A percentile compares a stretch with the other conserved stretches of the same genome.
These are phyloP conservation scores for Ascochyta pisi DNA, from an alignment of 2,329 filamentous ascomycete genomes.

Conservation along the genomic window DNA sequence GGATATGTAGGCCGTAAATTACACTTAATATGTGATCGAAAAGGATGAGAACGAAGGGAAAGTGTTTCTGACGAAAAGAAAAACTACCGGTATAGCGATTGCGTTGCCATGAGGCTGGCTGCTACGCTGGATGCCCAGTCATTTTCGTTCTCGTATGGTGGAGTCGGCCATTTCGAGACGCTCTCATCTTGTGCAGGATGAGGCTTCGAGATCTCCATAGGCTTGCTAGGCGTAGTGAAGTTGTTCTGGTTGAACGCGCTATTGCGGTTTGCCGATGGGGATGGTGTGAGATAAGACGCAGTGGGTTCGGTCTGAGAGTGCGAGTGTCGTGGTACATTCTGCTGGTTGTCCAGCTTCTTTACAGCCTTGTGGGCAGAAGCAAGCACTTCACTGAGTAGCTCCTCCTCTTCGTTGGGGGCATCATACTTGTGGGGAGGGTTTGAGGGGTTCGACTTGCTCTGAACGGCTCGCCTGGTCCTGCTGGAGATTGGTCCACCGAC, in stretches of 20 bases:
- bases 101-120: slow-evolving; percentile 65
- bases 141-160: slow-evolving; percentile 87
- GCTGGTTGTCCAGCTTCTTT: slow-evolving; percentile 68
- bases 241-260: slow-evolving; percentile 73
- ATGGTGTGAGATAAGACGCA: slow-evolving; percentile 73
- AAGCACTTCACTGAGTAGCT: slow-evolving; percentile 88
- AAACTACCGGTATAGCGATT: slow-evolving; percentile 45
- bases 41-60: slow-evolving; percentile 23
- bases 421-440: slow-evolving; percentile 87
- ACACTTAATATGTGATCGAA: slow-evolving; percentile 25
- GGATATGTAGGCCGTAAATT: slow-evolving; percentile 31
- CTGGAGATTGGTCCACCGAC: slow-evolving; percentile 70
- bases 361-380: slow-evolving; percentile 78
- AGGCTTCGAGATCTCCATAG: slow-evolving; percentile 66
- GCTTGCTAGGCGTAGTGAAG: slow-evolving; percentile 70
- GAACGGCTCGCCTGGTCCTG: slow-evolving; percentile 78
- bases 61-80: neutral
- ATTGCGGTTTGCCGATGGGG: slow-evolving; percentile 83
- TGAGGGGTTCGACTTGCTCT: slow-evolving; percentile 72
- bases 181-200: slow-evolving; percentile 53
- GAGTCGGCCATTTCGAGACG: slow-evolving; percentile 86
- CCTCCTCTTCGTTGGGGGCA: slow-evolving; percentile 94
- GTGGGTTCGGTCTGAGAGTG: slow-evolving; percentile 69
- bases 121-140: slow-evolving; percentile 88
- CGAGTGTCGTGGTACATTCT: slow-evolving; percentile 54